A percentile compares a stretch with the other conserved stretches of the same genome.
Conservation (phyloP, 2,329 filamentous ascomycete species). For the Didymosphaeria variabile region DNA sequence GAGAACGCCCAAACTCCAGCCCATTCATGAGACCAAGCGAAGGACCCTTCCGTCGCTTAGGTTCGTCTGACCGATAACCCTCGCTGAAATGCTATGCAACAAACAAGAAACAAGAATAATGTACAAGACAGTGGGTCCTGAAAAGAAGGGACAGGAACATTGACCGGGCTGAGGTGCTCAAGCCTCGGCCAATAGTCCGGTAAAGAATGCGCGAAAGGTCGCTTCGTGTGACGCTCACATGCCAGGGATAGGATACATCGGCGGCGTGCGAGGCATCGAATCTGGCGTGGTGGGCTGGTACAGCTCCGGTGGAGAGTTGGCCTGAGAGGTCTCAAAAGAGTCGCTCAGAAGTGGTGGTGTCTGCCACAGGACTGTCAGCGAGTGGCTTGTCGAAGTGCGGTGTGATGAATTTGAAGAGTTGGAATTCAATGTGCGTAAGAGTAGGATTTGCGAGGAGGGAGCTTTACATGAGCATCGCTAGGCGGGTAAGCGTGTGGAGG, state of each 20-base stretch:
- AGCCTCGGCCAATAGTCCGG: neutral
- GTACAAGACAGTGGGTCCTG: constrained; percentile 31
- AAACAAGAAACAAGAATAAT: constrained; percentile 36
- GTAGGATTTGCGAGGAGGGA: constrained; percentile 52
- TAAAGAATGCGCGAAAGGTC: constrained; percentile 11
- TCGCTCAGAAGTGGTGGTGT: constrained; percentile 77
- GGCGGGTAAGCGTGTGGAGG: constrained; percentile 70
- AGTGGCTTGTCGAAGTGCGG: constrained; percentile 40
- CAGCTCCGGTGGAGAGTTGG: constrained; percentile 54
- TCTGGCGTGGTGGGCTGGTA: constrained; percentile 71
- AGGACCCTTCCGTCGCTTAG: constrained; percentile 30
- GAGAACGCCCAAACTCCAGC: constrained; percentile 37
- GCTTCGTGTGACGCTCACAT: constrained; percentile 27
- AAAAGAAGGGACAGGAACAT: constrained; percentile 23
- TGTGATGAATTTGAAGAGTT: constrained; percentile 33
- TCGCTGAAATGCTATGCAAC: constrained; percentile 51
- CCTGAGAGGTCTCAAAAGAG: constrained; percentile 71
- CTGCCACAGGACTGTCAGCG: constrained; percentile 59
- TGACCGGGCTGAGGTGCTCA: constrained; percentile 10
- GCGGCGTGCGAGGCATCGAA: constrained; percentile 76
- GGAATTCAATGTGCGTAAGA: constrained; percentile 43
- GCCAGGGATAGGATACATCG: constrained; percentile 50
- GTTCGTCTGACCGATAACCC: constrained; percentile 31
- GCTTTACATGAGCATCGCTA: constrained; percentile 79
- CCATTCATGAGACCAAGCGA: constrained; percentile 41